These are phyloP conservation scores for Serendipita sp. DNA, from an alignment of 768 basidiomycete genomes.

Conservation along the genomic window DNA sequence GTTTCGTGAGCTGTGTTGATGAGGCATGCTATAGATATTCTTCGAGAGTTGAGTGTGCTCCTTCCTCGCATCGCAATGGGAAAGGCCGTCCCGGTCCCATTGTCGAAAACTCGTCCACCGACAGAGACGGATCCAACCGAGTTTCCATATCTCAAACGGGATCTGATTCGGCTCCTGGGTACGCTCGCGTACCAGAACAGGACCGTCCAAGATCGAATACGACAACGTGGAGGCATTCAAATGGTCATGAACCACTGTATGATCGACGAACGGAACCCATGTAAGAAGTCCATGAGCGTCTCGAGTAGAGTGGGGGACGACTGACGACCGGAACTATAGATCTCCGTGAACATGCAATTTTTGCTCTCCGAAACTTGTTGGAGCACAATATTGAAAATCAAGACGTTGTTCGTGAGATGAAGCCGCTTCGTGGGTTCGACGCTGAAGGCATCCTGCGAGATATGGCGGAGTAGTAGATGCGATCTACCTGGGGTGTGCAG, in stretches of 20 bases:
- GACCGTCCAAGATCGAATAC: conserved; percentile 57
- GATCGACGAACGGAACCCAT: conserved; percentile 81
- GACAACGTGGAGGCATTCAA: conserved; percentile 56
- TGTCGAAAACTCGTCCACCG: not conserved
- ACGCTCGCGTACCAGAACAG: conserved; percentile 50
- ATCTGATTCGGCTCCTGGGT: conserved; percentile 79
- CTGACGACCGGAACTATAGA: conserved; percentile 31
- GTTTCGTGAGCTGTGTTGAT: not conserved
- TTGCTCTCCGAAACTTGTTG: conserved; percentile 66
- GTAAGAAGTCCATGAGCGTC: conserved; percentile 33
- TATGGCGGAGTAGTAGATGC: not conserved
- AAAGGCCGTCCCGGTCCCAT: conserved; percentile 30
- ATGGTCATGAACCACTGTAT: conserved; percentile 81
- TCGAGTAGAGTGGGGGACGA: not conserved
- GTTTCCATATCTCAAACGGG: conserved; percentile 74
- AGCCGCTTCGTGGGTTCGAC: conserved; percentile 24
- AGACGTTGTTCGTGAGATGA: conserved; percentile 54
- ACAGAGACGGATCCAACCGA: conserved; percentile 31
- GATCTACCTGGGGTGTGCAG: too few species aligned
- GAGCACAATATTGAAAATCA: conserved; percentile 69
- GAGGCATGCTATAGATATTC: conserved; percentile 44
- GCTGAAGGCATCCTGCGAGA: not conserved
- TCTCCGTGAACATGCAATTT: conserved; percentile 82
- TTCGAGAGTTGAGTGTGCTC: conserved; percentile 63
- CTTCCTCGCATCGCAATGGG: conserved; percentile 76